Evolutionary conservation across 768 basidiomycete species (phyloP).

Genomic region (Serendipita sp.): DNA sequence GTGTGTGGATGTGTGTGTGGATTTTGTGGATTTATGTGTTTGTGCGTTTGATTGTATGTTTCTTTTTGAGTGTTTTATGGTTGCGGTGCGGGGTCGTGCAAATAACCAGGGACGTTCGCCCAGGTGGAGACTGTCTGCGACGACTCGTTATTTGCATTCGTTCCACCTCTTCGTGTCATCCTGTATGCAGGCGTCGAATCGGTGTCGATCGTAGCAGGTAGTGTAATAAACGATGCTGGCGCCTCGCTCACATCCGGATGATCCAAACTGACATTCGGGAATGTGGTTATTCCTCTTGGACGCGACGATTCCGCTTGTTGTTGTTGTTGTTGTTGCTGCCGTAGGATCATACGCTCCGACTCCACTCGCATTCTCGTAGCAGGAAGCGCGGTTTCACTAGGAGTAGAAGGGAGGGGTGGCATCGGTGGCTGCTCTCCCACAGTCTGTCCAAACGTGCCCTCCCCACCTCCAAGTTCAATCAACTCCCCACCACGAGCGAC

Average conservation of each 20-base stretch:
- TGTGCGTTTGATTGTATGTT: too few relatives aligned
- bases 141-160: neutral
- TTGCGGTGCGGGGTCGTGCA: neutral
- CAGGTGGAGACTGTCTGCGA: neutral
- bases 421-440: neutral
- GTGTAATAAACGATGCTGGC: constrained; percentile 50
- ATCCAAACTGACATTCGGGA: neutral
- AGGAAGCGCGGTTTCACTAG: neutral
- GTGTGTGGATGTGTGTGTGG: too few relatives aligned
- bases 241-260: constrained; percentile 54
- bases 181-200: neutral
- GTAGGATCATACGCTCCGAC: neutral
- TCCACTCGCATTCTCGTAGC: neutral
- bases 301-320: neutral
- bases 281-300: neutral
- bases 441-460: neutral
- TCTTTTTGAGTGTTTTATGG: neutral
- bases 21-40: too few relatives aligned
- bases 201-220: constrained; percentile 36
- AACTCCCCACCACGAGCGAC: neutral
- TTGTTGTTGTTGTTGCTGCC: neutral
- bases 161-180: neutral
- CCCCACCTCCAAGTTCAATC: neutral
- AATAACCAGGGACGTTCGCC: neutral
- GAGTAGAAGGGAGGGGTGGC: neutral